Evolutionary conservation across 495 filamentous ascomycete genomes (phyloP).

Genomic region (Penicillium paradoxum): DNA sequence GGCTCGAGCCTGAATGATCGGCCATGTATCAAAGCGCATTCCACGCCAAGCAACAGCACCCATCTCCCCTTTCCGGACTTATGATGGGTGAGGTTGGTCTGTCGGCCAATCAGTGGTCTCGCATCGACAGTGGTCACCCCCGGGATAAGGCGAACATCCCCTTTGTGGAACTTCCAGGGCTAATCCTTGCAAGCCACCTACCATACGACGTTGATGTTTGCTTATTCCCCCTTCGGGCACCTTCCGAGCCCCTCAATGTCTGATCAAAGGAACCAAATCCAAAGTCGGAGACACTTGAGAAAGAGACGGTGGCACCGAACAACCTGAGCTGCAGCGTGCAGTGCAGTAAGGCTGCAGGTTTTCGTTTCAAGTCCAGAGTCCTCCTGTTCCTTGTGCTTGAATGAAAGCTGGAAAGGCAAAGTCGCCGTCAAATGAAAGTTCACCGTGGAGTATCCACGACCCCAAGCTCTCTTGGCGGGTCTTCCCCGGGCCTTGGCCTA

Average conservation of each 20-base stretch:
- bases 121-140: too few species aligned
- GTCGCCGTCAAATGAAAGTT: slow-evolving; percentile 19
- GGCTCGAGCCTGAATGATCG: not conserved
- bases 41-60: slow-evolving; percentile 7
- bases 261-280: not conserved
- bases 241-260: not conserved
- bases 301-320: not conserved
- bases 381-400: not conserved
- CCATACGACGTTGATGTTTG: not conserved
- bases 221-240: not conserved
- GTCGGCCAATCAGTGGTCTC: slow-evolving; percentile 6
- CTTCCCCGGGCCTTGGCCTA: slow-evolving; percentile 14
- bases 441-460: slow-evolving; percentile 3
- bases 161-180: not conserved
- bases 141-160: too few species aligned
- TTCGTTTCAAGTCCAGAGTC: not conserved
- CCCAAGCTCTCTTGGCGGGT: slow-evolving; percentile 25
- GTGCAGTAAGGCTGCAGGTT: not conserved
- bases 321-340: not conserved
- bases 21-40: slow-evolving; percentile 1
- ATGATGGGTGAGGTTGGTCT: not conserved
- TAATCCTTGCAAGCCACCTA: not conserved
- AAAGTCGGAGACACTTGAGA: too few species aligned
- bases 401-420: not conserved
- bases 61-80: not conserved